Base-by-base conservation (phyloP, 768 basidiomycete genomes). In the Xanthoconium purpureum region DNA sequence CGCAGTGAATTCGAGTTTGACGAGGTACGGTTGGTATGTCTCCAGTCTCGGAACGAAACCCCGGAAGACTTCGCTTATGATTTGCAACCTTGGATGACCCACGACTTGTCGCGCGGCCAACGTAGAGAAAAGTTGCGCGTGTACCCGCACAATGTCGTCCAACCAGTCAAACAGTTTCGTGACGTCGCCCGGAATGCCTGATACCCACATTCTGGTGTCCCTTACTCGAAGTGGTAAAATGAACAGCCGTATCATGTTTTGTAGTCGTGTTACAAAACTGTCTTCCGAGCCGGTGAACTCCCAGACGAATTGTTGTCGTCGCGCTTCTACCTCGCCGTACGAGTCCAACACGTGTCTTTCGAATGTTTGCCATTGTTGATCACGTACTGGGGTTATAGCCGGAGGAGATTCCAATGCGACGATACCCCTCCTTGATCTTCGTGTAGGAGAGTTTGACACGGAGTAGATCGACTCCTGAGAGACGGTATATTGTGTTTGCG, bases 21-120 rank as follows among this genome's bases (percentile, higher is more conserved):
- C 85, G 6, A 96, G 73, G 71, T 94, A 96, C 18, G 91, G 88
- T 69, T 94, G 91, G 62, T 97, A 91, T 10, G 91, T 81, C 69
- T 95, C 90, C 33, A 94, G 72, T 44, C 77, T 79, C 2, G 81
- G 74, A 14, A 94, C 79, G 66, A 88, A 88, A 2, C 73, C 67
- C 7, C 82, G 75, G 30, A 95, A 71, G 0, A 77, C 71, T 12
- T 83, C 80, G 9, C 89, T 84, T 30, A 94, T 70, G 17, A 78
- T 71, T 50, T 76, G 74, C 14, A 88, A 71, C 45, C 80, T 70
- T 2, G 79, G 70, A 50, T 73, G 67, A 57, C 80, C 76, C 42
- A 69, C 66, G 15, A 76, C 68, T 18, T 78, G 73, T 30, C 76
- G 65, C 13, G 74, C 63, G 13, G 77, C 71, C 57, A 91, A 66